phyloP scores from a whole-genome alignment of 2,329 filamentous ascomycete species.

The Paramyrothecium roridum region DNA sequence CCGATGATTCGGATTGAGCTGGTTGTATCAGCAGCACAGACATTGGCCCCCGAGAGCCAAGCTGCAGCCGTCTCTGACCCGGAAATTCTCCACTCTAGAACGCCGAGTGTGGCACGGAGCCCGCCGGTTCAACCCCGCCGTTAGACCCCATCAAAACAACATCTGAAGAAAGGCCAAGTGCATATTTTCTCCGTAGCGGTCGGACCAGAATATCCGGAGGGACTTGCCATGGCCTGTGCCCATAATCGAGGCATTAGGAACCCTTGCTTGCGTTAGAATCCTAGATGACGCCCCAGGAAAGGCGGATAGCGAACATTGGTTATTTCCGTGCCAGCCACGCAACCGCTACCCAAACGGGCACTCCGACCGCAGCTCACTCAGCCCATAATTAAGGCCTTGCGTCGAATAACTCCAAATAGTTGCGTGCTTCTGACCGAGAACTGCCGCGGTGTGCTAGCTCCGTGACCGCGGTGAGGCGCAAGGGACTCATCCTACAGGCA shows the following conservation, averaged over 20 bases:
- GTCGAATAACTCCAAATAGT: background rate
- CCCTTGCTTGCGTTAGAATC: background rate
- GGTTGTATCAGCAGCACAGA: no score
- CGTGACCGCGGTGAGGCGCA: conserved; percentile 12
- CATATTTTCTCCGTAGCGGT: background rate
- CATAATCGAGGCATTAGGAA: background rate
- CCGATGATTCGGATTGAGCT: no score
- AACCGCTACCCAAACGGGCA: background rate
- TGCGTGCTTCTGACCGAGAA: background rate
- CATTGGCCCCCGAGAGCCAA: background rate
- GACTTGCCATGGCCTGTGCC: background rate
- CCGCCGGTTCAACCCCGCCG: background rate
- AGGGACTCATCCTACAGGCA: conserved; percentile 11
- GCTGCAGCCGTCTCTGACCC: background rate
- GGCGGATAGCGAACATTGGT: background rate
- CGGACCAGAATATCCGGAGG: background rate
- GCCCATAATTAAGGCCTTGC: background rate
- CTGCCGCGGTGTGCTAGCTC: background rate
- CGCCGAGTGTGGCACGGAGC: background rate
- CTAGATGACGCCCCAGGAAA: background rate
- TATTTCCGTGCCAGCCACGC: background rate
- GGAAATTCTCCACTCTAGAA: background rate
- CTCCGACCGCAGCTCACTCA: background rate
- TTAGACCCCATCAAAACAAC: no score
- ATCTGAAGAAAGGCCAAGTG: background rate